These are phyloP conservation scores for Echria macrotheca DNA, from an alignment of 495 filamentous ascomycete species.

Conservation along the genomic window DNA sequence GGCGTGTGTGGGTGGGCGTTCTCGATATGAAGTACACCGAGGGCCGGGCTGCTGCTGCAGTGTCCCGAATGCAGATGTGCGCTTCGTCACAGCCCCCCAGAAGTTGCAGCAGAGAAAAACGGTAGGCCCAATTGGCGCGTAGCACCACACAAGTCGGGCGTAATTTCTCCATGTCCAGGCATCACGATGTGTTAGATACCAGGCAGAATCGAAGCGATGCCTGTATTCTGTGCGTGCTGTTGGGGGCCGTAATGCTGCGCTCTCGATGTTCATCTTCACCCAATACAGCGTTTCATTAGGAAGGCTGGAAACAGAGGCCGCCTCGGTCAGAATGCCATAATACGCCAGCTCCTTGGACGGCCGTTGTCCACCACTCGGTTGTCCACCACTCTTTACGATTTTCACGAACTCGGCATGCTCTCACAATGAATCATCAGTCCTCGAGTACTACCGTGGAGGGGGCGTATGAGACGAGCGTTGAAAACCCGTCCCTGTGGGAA, in stretches of 20 bases:
- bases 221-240: neutral
- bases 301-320: neutral
- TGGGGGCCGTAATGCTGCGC: neutral
- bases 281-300: neutral
- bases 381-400: neutral
- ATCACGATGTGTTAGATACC: neutral
- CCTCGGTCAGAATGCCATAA: neutral
- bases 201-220: neutral
- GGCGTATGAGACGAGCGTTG: neutral
- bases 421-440: neutral
- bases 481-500: neutral
- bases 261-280: neutral
- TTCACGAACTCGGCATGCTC: neutral
- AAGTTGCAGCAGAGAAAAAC: neutral
- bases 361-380: too few species aligned
- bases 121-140: neutral
- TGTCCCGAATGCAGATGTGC: neutral
- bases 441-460: neutral
- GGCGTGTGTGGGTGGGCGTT: too few species aligned
- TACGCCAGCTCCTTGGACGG: neutral
- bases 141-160: neutral
- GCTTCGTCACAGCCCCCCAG: neutral
- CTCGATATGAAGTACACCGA: neutral
- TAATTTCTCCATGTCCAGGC: neutral
- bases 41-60: neutral